Evolutionary conservation across 495 filamentous ascomycete genomes (phyloP).

Genomic region (Geopyxis carbonaria): DNA sequence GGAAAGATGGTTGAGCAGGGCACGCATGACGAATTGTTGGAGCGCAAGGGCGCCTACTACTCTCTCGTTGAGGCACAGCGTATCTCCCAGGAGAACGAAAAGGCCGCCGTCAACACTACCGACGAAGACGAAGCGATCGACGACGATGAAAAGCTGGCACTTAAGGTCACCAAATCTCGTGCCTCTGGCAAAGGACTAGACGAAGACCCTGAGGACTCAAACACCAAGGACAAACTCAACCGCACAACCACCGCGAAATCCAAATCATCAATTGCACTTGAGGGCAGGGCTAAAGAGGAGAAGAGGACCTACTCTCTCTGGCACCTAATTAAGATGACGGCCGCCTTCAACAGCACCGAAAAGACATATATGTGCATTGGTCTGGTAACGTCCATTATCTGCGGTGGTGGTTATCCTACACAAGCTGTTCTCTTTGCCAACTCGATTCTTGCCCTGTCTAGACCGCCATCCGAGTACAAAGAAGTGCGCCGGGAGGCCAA

Average conservation of each 20-base stretch:
- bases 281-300: slow-evolving; percentile 33
- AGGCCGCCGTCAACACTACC: slow-evolving; percentile 27
- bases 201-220: slow-evolving; percentile 44
- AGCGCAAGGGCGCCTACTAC: slow-evolving; percentile 45
- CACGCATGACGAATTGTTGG: slow-evolving; percentile 54
- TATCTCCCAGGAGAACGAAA: slow-evolving; percentile 50
- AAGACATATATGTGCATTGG: slow-evolving; percentile 57
- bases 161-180: slow-evolving; percentile 30
- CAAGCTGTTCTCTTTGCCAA: slow-evolving; percentile 88
- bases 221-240: slow-evolving; percentile 35
- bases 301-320: slow-evolving; percentile 52
- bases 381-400: slow-evolving; percentile 59
- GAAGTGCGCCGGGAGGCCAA: slow-evolving; percentile 49
- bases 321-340: slow-evolving; percentile 70
- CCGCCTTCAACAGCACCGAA: slow-evolving; percentile 64
- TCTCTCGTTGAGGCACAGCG: slow-evolving; percentile 65
- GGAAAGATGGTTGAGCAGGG: slow-evolving; percentile 84
- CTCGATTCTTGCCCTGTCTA: slow-evolving; percentile 52
- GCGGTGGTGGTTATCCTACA: slow-evolving; percentile 67
- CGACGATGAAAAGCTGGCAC: slow-evolving; percentile 33
- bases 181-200: slow-evolving; percentile 18
- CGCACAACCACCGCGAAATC: slow-evolving; percentile 50
- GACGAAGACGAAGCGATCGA: slow-evolving; percentile 33
- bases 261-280: slow-evolving; percentile 50
- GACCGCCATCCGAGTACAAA: slow-evolving; percentile 30